phyloP scores from a whole-genome alignment of 306 rosid species.

The Vicia sativa region DNA sequence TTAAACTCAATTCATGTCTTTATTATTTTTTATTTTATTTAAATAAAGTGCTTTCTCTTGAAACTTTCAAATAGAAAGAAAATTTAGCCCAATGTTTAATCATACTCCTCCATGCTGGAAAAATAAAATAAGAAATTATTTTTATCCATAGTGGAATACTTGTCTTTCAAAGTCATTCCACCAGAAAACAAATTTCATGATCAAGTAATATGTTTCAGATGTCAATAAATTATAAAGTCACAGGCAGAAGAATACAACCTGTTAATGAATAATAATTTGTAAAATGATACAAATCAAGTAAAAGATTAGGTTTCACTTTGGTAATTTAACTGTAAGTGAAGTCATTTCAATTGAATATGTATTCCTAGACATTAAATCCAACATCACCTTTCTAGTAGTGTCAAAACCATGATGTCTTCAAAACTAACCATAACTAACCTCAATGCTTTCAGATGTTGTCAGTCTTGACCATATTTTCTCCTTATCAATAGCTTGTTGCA shows the following conservation, averaged over 20 bases:
- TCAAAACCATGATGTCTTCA: constrained; percentile 39
- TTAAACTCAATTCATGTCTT: constrained; percentile 35
- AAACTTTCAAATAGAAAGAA: constrained; percentile 11
- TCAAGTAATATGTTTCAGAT: constrained; percentile 25
- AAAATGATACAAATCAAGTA: constrained; percentile 16
- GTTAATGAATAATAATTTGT: background rate
- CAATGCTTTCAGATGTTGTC: constrained; percentile 96
- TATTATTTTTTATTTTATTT: constrained; percentile 9
- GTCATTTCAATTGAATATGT: constrained; percentile 23
- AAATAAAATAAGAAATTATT: background rate
- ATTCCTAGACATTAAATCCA: constrained; percentile 31
- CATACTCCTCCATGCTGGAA: background rate
- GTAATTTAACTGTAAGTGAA: constrained; percentile 14
- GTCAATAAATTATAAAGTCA: constrained; percentile 21
- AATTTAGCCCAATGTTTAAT: constrained; percentile 15
- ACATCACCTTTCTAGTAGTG: constrained; percentile 30
- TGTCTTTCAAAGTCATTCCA: constrained; percentile 7
- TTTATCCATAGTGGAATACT: background rate
- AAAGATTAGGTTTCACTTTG: background rate
- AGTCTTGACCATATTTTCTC: constrained; percentile 97
- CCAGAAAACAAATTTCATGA: constrained; percentile 18
- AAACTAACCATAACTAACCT: constrained; percentile 59
- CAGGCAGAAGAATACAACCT: background rate
- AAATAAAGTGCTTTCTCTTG: constrained; percentile 4
- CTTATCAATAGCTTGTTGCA: constrained; percentile 86